Evolutionary conservation across 345 rosid genomes (phyloP).

Genomic region (Pugionium cornutum): DNA sequence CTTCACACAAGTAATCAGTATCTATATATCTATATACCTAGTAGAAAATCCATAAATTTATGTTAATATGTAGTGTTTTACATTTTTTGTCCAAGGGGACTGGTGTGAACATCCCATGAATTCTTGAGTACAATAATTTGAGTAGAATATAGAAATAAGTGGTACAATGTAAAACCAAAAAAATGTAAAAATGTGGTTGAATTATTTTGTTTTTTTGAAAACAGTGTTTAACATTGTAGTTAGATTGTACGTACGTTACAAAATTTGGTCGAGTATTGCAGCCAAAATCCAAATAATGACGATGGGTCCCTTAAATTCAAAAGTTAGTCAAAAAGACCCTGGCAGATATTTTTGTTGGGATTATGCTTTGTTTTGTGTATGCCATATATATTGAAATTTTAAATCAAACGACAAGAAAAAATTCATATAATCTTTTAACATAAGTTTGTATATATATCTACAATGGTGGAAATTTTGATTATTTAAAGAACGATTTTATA

Average conservation of each 20-base stretch:
- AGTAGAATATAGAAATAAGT: neutral
- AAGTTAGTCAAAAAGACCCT: conserved; percentile 29
- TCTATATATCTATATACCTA: too few species aligned
- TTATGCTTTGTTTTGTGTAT: conserved; percentile 1
- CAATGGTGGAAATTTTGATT: conserved; percentile 3
- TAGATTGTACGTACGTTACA: conserved; percentile 12
- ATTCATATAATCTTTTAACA: neutral
- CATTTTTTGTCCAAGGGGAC: too few species aligned
- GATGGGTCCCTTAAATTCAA: conserved; percentile 29
- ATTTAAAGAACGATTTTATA: neutral
- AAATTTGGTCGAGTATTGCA: conserved; percentile 3
- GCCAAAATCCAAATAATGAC: conserved; percentile 31
- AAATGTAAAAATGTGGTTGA: too few species aligned
- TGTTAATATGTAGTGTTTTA: neutral
- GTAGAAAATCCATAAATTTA: neutral
- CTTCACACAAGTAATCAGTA: too few species aligned
- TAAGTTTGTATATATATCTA: neutral
- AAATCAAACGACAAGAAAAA: neutral
- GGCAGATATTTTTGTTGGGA: conserved; percentile 1
- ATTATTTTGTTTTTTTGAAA: neutral
- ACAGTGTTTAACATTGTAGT: conserved; percentile 19
- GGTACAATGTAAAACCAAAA: too few species aligned
- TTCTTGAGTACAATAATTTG: conserved; percentile 20
- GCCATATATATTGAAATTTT: neutral
- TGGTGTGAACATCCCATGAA: neutral